Percentiles rank a stretch among this genome's conserved stretches.
phyloP scores from a whole-genome alignment of 2,329 filamentous ascomycete species.

The Colletotrichum scovillei region DNA sequence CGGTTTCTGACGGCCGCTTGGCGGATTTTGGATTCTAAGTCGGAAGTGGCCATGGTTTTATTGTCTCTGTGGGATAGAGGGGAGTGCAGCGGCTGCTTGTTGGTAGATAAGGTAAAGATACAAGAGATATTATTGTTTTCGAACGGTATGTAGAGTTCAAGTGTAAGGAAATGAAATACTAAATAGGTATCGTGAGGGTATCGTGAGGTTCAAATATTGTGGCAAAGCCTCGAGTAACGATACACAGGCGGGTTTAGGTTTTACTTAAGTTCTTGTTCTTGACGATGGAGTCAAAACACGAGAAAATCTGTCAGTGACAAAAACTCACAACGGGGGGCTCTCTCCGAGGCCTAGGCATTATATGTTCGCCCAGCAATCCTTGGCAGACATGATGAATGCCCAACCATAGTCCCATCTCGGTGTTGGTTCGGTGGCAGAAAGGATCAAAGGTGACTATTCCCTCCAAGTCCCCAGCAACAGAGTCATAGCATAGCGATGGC shows the following conservation, averaged over 20 bases:
- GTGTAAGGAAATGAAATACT: no score
- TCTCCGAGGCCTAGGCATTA: background rate
- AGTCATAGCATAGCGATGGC: slow-evolving; percentile 1
- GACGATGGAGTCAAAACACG: background rate
- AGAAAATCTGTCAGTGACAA: background rate
- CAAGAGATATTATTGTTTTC: background rate
- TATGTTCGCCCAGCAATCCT: slow-evolving; percentile 13
- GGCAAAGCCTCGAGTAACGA: background rate
- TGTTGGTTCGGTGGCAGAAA: background rate
- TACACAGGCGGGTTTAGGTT: background rate
- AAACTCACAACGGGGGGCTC: background rate
- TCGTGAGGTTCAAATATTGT: background rate
- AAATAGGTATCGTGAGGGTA: background rate
- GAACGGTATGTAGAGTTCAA: background rate
- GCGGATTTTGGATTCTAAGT: slow-evolving; percentile 50
- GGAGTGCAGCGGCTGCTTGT: background rate
- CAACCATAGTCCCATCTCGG: background rate
- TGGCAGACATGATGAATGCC: background rate
- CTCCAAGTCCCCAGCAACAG: background rate
- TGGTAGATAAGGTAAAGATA: background rate
- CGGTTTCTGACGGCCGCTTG: slow-evolving; percentile 52
- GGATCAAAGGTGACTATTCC: background rate
- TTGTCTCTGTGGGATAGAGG: background rate
- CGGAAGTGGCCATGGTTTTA: slow-evolving; percentile 23
- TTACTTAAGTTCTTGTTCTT: background rate